These are phyloP conservation scores for Limtongozyma cylindracea DNA, from an alignment of 805 yeast genomes.

Conservation along the genomic window DNA sequence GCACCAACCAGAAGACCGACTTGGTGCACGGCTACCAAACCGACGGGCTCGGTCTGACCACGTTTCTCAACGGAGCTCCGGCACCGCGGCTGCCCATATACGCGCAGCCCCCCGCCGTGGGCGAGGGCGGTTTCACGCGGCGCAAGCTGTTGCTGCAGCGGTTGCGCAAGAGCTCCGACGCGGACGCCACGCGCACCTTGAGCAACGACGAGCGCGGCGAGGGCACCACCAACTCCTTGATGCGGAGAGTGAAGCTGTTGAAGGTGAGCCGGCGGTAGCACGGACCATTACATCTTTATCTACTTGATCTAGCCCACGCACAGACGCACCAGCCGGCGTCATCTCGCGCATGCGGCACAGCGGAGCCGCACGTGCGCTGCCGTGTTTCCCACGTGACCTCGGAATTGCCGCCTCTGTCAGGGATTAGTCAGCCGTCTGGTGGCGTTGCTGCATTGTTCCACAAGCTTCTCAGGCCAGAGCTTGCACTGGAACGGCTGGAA, in stretches of 20 bases:
- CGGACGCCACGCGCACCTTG: slow-evolving; percentile 4
- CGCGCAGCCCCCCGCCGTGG: slow-evolving; percentile 3
- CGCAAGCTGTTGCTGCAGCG: slow-evolving; percentile 68
- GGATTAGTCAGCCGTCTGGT: no score
- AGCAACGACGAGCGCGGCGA: slow-evolving; percentile 2
- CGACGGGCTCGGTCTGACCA: slow-evolving; percentile 74
- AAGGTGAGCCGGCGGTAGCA: slow-evolving; percentile 40
- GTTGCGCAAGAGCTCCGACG: slow-evolving; percentile 17
- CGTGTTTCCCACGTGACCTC: no score
- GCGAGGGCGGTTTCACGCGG: slow-evolving; percentile 36
- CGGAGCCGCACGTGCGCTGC: no score
- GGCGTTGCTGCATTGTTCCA: no score
- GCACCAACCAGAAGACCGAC: slow-evolving; percentile 37
- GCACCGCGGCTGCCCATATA: slow-evolving; percentile 27
- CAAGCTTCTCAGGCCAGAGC: no score
- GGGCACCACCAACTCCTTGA: slow-evolving; percentile 14
- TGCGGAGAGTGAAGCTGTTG: slow-evolving; percentile 74
- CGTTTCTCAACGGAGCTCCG: slow-evolving; percentile 91
- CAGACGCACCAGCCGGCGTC: no score
- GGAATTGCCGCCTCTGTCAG: no score
- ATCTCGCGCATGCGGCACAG: no score
- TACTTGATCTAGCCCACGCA: no score
- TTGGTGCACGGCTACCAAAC: slow-evolving; percentile 75
- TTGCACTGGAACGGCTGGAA: no score
- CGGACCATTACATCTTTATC: no score